Conservation (phyloP, 805 yeast species). For the Clavispora carvajalis region DNA sequence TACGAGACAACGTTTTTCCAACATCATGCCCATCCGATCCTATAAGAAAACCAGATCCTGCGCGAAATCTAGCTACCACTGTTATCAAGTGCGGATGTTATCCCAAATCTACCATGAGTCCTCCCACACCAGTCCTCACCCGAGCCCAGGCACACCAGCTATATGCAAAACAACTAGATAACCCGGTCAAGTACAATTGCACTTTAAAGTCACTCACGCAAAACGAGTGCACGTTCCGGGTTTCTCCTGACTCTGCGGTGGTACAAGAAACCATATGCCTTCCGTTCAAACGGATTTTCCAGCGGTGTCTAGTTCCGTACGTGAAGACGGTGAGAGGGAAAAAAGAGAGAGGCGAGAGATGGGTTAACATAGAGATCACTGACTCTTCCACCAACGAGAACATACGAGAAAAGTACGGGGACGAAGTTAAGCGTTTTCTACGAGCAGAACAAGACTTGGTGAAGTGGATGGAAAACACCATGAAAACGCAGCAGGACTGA, state of each 20-base stretch:
- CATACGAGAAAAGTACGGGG: constrained; percentile 14
- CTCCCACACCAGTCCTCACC: constrained; percentile 38
- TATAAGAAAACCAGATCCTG: no score
- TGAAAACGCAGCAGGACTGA: background rate
- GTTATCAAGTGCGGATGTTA: no score
- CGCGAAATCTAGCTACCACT: background rate
- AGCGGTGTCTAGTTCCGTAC: constrained; percentile 30
- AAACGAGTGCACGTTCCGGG: constrained; percentile 38
- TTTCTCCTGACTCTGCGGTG: constrained; percentile 17
- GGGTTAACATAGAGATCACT: constrained; percentile 39
- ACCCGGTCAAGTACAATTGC: constrained; percentile 32
- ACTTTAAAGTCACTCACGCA: constrained; percentile 31
- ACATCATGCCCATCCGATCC: no score
- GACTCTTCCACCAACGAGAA: constrained; percentile 28
- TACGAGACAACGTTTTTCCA: no score
- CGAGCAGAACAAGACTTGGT: constrained; percentile 35
- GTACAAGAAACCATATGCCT: constrained; percentile 36
- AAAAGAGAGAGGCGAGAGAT: constrained; percentile 20
- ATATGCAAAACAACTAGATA: constrained; percentile 22
- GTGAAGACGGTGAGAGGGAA: constrained; percentile 20
- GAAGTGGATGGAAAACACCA: constrained; percentile 25
- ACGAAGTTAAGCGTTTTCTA: constrained; percentile 29
- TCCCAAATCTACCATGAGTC: constrained; percentile 29
- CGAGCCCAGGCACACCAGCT: constrained; percentile 22
- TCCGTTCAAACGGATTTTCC: constrained; percentile 39